These are phyloP conservation scores for Trichoderma sp. DNA, from an alignment of 2,329 filamentous ascomycete species.

Conservation along the genomic window DNA sequence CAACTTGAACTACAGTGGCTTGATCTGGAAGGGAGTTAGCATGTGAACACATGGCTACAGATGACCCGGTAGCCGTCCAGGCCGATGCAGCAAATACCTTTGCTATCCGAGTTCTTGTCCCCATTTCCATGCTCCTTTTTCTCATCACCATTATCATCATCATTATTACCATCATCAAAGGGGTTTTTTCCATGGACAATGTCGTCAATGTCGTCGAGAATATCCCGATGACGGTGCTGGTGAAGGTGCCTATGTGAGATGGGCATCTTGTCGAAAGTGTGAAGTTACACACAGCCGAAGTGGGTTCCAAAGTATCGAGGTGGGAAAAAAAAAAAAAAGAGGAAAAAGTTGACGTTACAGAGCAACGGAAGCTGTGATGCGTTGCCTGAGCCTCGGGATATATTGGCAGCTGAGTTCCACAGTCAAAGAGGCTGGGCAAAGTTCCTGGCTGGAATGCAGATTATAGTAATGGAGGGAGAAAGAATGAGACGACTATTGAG, in stretches of 20 bases:
- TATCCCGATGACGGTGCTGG: slow-evolving; percentile 33
- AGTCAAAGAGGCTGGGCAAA: slow-evolving; percentile 25
- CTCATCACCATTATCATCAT: neutral
- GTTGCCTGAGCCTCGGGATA: slow-evolving; percentile 20
- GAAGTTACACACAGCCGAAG: neutral
- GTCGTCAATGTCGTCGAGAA: slow-evolving; percentile 35
- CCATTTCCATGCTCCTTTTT: neutral
- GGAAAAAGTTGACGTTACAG: neutral
- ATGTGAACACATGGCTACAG: neutral
- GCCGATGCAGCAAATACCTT: slow-evolving; percentile 1
- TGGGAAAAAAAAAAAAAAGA: neutral
- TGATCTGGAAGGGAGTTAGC: slow-evolving; percentile 5
- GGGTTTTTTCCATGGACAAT: slow-evolving; percentile 29
- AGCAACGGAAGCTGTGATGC: slow-evolving; percentile 28
- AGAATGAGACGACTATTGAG: slow-evolving; percentile 34
- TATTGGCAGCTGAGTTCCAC: slow-evolving; percentile 16
- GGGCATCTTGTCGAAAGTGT: slow-evolving; percentile 34
- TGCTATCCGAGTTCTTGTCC: neutral
- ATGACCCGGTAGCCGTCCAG: neutral
- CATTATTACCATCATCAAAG: neutral
- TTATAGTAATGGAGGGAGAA: slow-evolving; percentile 31
- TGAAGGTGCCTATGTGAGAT: slow-evolving; percentile 35
- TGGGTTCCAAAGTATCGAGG: slow-evolving; percentile 12
- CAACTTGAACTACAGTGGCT: slow-evolving; percentile 37
- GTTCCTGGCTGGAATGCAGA: slow-evolving; percentile 35